These are phyloP conservation scores for Ehretia macrophylla DNA, from an alignment of 257 asterid species.

Conservation along the genomic window DNA sequence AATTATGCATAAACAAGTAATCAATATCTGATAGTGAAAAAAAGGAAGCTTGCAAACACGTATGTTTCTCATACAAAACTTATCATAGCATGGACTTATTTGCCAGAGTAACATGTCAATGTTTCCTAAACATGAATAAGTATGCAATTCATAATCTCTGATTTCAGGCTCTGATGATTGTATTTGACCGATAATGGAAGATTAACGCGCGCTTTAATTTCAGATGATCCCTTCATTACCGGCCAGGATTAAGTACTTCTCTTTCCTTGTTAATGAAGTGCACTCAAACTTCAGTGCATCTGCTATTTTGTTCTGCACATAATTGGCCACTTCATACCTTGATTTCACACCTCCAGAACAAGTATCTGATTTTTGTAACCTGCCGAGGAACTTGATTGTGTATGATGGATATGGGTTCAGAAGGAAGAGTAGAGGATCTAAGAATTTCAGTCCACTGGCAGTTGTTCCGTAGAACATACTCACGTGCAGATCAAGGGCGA, in stretches of 20 bases:
- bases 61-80: no score
- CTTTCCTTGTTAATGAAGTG: constrained; percentile 32
- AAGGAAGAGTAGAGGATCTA: constrained; percentile 32
- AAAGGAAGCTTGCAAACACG: no score
- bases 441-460: constrained; percentile 28
- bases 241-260: constrained; percentile 31
- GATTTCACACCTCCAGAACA: constrained; percentile 17
- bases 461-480: constrained; percentile 36
- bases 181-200: no score
- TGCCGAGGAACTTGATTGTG: constrained; percentile 13
- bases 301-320: constrained; percentile 27
- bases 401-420: constrained; percentile 29
- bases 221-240: constrained; percentile 32
- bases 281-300: constrained; percentile 28
- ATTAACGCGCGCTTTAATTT: no score
- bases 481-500: constrained; percentile 23
- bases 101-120: no score
- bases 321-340: constrained; percentile 29
- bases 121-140: no score
- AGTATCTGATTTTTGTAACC: constrained; percentile 1
- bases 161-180: no score
- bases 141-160: no score
- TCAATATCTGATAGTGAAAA: no score
- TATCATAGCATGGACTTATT: no score
- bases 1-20: no score